phyloP scores from a whole-genome alignment of 768 basidiomycete species.

The Hemileccinum impolitum region DNA sequence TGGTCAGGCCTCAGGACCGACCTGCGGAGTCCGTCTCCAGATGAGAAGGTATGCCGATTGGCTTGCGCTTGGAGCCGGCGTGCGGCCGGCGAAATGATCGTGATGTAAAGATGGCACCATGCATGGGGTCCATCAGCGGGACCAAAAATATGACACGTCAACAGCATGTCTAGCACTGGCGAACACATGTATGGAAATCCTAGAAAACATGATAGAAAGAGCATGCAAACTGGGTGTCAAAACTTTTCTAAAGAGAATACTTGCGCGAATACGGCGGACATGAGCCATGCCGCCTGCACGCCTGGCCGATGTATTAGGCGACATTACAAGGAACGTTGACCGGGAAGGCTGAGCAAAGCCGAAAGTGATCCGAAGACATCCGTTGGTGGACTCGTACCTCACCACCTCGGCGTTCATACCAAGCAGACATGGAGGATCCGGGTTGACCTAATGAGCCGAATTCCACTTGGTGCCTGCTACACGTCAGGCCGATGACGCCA shows the following conservation, averaged over 20 bases:
- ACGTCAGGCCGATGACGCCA: conserved; percentile 1
- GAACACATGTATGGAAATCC: conserved; percentile 10
- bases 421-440: background rate
- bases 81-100: conserved; percentile 12
- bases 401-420: conserved; percentile 2
- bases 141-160: conserved; percentile 14
- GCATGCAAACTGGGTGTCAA: conserved; percentile 9
- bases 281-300: conserved; percentile 23
- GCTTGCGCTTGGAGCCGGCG: conserved; percentile 7
- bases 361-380: conserved; percentile 17
- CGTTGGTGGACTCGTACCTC: background rate
- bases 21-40: conserved; percentile 9
- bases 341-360: conserved; percentile 7
- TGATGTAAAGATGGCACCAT: conserved; percentile 30
- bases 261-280: conserved; percentile 25
- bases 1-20: conserved; percentile 16
- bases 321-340: conserved; percentile 21
- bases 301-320: conserved; percentile 21
- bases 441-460: conserved; percentile 1
- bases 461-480: conserved; percentile 4
- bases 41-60: conserved; percentile 1
- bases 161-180: conserved; percentile 14
- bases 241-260: conserved; percentile 21
- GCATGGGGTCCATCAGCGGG: conserved; percentile 6
- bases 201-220: conserved; percentile 23